phyloP scores from a whole-genome alignment of 2,329 filamentous ascomycete genomes.

The Conoideocrella luteorostrata region DNA sequence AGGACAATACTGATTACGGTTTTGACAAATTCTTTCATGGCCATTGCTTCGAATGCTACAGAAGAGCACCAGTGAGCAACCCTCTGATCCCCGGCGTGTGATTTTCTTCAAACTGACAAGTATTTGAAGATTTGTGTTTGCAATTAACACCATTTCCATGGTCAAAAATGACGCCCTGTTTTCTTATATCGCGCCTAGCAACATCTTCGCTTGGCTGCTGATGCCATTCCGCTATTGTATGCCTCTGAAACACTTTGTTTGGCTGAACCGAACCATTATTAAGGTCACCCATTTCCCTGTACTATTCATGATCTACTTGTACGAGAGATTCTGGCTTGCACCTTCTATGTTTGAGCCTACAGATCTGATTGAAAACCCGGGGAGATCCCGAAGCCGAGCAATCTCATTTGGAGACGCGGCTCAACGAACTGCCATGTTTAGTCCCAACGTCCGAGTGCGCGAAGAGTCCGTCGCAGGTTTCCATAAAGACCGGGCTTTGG shows the following conservation, averaged over 20 bases:
- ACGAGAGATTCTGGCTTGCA: conserved; percentile 75
- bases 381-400: conserved; percentile 40
- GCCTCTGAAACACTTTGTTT: conserved; percentile 74
- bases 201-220: conserved; percentile 84
- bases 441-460: conserved; percentile 62
- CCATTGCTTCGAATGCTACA: conserved; percentile 85
- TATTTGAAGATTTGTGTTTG: conserved; percentile 66
- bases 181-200: conserved; percentile 86
- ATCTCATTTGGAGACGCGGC: conserved; percentile 53
- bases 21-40: conserved; percentile 94
- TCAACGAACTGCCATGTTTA: conserved; percentile 60
- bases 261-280: conserved; percentile 83
- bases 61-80: conserved; percentile 69
- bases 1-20: conserved; percentile 89
- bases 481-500: conserved; percentile 82
- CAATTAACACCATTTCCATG: conserved; percentile 95
- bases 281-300: conserved; percentile 87
- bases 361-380: conserved; percentile 72
- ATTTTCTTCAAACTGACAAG: conserved; percentile 10
- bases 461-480: conserved; percentile 85
- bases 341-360: conserved; percentile 73
- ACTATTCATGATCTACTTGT: conserved; percentile 77
- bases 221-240: conserved; percentile 77
- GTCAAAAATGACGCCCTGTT: conserved; percentile 97
- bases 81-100: fast-evolving